phyloP scores from a whole-genome alignment of 2,329 filamentous ascomycete species.

The Alternaria longipes region DNA sequence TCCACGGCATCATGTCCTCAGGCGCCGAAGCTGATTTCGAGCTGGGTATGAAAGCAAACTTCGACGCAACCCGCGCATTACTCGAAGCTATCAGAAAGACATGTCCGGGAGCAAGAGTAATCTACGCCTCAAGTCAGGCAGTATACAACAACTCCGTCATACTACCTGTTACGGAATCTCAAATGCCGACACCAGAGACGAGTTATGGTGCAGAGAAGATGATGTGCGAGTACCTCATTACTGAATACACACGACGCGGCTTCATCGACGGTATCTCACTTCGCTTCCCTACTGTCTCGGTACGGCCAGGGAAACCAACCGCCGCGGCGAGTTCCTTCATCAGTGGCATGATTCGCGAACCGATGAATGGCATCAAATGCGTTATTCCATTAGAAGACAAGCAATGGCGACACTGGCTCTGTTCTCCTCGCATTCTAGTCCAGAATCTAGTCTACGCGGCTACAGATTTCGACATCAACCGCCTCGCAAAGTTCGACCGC shows the following conservation, averaged over 20 bases:
- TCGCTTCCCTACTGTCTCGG: constrained; percentile 67
- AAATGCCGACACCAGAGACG: constrained; percentile 65
- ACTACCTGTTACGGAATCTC: constrained; percentile 24
- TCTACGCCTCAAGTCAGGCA: constrained; percentile 68
- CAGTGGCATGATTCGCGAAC: constrained; percentile 69
- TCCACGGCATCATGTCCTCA: constrained; percentile 72
- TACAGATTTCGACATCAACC: constrained; percentile 53
- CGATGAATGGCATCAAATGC: constrained; percentile 62
- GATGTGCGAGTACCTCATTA: constrained; percentile 66
- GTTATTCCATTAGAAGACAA: constrained; percentile 56
- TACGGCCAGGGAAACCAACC: constrained; percentile 65
- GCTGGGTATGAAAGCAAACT: constrained; percentile 65
- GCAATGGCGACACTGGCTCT: constrained; percentile 64
- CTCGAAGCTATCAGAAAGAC: constrained; percentile 61
- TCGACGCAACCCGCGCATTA: constrained; percentile 63
- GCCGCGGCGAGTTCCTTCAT: constrained; percentile 67
- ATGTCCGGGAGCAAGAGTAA: constrained; percentile 62
- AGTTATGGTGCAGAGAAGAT: constrained; percentile 70
- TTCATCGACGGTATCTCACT: constrained; percentile 65
- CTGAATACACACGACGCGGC: constrained; percentile 66
- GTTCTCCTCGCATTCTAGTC: constrained; percentile 62
- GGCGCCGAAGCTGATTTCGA: constrained; percentile 68
- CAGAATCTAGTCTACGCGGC: constrained; percentile 60
- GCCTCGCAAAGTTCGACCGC: constrained; percentile 56
- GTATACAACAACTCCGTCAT: constrained; percentile 66